Base-by-base conservation (phyloP, 75 land plant genomes). In the Picea sitchensis region DNA sequence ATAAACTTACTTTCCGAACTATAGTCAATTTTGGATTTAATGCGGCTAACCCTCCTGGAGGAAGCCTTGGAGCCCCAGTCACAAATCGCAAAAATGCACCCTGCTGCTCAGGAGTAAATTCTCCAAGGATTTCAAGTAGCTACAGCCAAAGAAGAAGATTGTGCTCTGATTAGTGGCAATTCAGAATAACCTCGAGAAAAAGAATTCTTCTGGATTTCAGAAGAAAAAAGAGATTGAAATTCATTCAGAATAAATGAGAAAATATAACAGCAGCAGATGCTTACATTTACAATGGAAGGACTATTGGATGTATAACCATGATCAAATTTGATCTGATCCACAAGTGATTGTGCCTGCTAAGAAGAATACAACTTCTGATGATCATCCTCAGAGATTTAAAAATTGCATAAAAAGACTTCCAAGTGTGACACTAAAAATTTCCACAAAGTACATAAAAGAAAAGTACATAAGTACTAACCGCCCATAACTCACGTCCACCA, bases 11-110 rank as follows among this genome's bases (percentile, higher is more conserved):
- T 92, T 92, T 94, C 14, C 94, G 84, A 65, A 94, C 96, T 20
- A 93, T 68, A 47, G 95, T 93, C 69, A 93, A 72, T 61, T 93
- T 91, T 26, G 93, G 95, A 65, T 84, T 84, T 2, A 93, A 82
- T n/a, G 92, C 85, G 15, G 92, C 86, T 36, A 92, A 84, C 12
- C 96, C 96, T 65, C 96, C 96, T 31, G 83, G 83, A 72, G 93
- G 95, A 14, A 93, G 93, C 59, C 93, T 80, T 56, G 96, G 96
- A 18, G 95, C 88, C 20, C 96, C 94, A 47, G 96, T 94, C 30
- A 92, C 92, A 89, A 94, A 92, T 80, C 88, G 92, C 81, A 94
- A 61, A 77, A 94, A 94, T 26, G 94, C 91, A 61, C 83, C 73
- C 51, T 79, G 83, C 30, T 82, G 60, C 30, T 26, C 56, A 20